Percentiles rank a stretch among this genome's conserved stretches.
Conservation (phyloP, 75 land plant species). For the Chamaecyparis obtusa region DNA sequence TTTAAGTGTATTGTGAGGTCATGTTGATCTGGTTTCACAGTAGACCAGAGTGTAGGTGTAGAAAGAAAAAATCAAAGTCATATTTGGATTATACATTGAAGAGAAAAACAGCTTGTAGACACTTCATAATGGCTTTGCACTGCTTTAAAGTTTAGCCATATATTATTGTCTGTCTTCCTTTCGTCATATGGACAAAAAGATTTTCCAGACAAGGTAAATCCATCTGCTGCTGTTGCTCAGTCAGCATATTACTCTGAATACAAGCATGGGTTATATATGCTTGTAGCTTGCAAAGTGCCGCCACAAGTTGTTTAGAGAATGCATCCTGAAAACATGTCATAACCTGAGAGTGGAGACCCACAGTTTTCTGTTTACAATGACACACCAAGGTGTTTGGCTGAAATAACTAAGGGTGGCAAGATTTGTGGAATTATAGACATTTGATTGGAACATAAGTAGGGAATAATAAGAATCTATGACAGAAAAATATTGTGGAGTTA, state of each 20-base stretch:
- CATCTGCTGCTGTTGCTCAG: not conserved
- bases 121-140: too few relatives aligned
- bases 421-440: not conserved
- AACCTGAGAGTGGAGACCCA: too few relatives aligned
- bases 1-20: not conserved
- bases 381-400: not conserved
- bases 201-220: not conserved
- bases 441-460: not conserved
- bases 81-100: too few relatives aligned
- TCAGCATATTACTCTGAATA: not conserved
- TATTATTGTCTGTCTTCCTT: not conserved
- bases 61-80: too few relatives aligned
- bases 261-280: not conserved
- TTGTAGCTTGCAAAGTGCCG: not conserved
- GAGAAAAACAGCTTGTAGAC: too few relatives aligned
- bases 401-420: not conserved
- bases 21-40: too few relatives aligned
- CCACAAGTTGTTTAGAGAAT: not conserved
- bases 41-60: too few relatives aligned
- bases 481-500: not conserved
- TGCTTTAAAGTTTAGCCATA: too few relatives aligned
- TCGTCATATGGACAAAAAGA: not conserved
- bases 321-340: not conserved
- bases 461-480: not conserved
- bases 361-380: not conserved